These are phyloP conservation scores for Linum usitatissimum DNA, from an alignment of 345 rosid species.

Conservation along the genomic window DNA sequence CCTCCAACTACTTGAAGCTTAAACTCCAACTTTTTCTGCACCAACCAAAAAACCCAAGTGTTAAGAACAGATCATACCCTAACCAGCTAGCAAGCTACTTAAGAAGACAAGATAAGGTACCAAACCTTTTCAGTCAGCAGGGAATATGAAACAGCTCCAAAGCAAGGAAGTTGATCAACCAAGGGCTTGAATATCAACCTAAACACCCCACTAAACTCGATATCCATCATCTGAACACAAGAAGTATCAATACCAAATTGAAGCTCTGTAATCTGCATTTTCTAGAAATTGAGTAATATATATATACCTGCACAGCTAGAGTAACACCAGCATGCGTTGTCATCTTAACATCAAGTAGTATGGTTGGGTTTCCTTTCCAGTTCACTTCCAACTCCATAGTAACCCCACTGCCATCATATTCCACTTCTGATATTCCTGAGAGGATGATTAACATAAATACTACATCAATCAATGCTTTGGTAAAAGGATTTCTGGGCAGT, in stretches of 20 bases:
- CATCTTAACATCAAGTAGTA: slow-evolving; percentile 24
- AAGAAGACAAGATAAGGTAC: slow-evolving; percentile 4
- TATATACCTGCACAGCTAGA: slow-evolving; percentile 25
- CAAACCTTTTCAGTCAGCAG: slow-evolving; percentile 65
- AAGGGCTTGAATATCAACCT: slow-evolving; percentile 96
- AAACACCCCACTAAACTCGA: slow-evolving; percentile 96
- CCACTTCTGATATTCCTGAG: slow-evolving; percentile 21
- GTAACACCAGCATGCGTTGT: slow-evolving; percentile 17
- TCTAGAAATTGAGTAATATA: not conserved
- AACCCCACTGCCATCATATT: slow-evolving; percentile 18
- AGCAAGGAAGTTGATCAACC: slow-evolving; percentile 89
- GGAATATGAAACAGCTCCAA: slow-evolving; percentile 92
- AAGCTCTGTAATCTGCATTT: too few species aligned
- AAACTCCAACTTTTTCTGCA: slow-evolving; percentile 93
- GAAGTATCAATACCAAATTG: not conserved
- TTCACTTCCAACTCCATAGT: slow-evolving; percentile 34
- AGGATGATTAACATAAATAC: not conserved
- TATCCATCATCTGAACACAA: slow-evolving; percentile 67
- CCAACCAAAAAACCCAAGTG: slow-evolving; percentile 13
- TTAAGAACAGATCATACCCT: too few species aligned
- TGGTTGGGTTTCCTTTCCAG: slow-evolving; percentile 30
- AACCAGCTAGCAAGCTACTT: not conserved
- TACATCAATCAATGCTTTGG: not conserved
- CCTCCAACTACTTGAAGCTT: slow-evolving; percentile 87
- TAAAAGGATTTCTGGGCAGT: too few species aligned